Base-by-base conservation (phyloP, 176 grass and related monocot genomes). In the Paspalum vaginatum region DNA sequence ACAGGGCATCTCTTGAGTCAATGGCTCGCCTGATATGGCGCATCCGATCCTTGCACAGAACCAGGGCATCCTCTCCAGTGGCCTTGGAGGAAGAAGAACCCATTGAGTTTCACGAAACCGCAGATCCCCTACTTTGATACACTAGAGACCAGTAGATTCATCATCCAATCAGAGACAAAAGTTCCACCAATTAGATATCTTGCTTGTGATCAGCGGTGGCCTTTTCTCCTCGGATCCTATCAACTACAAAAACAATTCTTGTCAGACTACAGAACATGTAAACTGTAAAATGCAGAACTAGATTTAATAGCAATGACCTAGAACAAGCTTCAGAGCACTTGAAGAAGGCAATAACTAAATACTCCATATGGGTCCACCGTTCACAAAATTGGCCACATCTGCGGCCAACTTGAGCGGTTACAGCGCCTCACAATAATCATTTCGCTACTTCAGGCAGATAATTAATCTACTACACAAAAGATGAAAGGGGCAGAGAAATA, bases 11-110 rank as follows among this genome's bases (percentile, higher is more conserved):
- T 42, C 93, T 79, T 53, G 93, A 91, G 45, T 95, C 88, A 58
- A 95, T 95, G 5, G 91, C 84, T 24, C 76, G 82, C 81, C 79
- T 88, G 48, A 95, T 99, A 67, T 86, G 74, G 16, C 86, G 82
- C 84, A 89, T 91, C 13, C 93, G 85, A 65, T 99, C 92, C 82
- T 93, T 99, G 86, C 96, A 99, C 38, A 99, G 85, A 79, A 77
- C 74, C 18, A 99, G 79, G 43, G 90, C 96, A 79, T 90, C 88
- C 82, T 95, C 87, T 17, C 85, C 89, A 45, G 77, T 71, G 21
- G 88, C 86, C 57, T 99, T 99, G 76, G 96, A 95, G 53, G 75
- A 84, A 53, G 96, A 95, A 54, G 93, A 79, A 78, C 93, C 95
- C 95, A 98, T 98, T 40, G 69, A 24, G 42, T 58, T 83, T 32